Conservation (phyloP, 2,329 filamentous ascomycete species). For the Phialophora verrucosa region DNA sequence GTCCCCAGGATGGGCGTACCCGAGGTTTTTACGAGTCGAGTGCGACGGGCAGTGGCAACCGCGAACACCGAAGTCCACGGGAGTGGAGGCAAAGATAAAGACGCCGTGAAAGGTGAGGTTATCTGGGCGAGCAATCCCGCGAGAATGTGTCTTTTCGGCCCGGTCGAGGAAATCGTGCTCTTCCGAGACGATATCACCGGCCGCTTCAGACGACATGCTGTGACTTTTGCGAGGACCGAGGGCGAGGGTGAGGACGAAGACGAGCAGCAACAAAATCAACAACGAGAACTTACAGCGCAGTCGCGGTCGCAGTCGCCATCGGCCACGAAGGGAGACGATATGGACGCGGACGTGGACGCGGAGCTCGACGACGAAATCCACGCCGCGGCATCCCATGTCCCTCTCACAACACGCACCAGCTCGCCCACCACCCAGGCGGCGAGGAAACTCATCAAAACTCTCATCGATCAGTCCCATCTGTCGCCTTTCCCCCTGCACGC, state of each 20-base stretch:
- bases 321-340: conserved; percentile 38
- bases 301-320: neutral
- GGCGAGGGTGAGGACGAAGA: conserved; percentile 46
- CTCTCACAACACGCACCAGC: conserved; percentile 28
- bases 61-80: conserved; percentile 69
- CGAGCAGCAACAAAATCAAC: conserved; percentile 39
- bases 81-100: conserved; percentile 56
- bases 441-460: conserved; percentile 82
- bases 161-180: conserved; percentile 82
- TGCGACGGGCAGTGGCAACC: conserved; percentile 77
- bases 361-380: conserved; percentile 21
- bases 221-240: conserved; percentile 65
- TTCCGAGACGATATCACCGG: conserved; percentile 86
- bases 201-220: conserved; percentile 75
- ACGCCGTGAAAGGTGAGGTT: conserved; percentile 69
- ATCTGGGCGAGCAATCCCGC: conserved; percentile 90
- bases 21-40: conserved; percentile 85
- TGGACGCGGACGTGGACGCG: neutral
- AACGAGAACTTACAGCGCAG: conserved; percentile 17
- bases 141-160: conserved; percentile 81
- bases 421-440: conserved; percentile 55
- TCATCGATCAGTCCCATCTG: conserved; percentile 88
- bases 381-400: conserved; percentile 38
- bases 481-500: conserved; percentile 81
- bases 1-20: conserved; percentile 67